A percentile compares a stretch with the other conserved stretches of the same genome.
Evolutionary conservation across 208 protist genomes (phyloP).

Genomic region (Leishmania arabica): DNA sequence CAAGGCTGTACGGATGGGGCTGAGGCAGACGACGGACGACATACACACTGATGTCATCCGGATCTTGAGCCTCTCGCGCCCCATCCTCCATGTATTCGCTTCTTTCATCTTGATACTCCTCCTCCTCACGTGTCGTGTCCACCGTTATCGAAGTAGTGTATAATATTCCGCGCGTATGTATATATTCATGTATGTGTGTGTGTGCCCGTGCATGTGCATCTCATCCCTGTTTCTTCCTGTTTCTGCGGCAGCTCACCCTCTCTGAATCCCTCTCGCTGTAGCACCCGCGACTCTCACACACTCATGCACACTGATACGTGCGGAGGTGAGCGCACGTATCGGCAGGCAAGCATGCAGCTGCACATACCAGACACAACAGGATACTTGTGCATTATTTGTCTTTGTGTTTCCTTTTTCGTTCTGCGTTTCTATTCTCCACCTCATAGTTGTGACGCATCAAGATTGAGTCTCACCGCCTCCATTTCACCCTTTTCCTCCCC

Average conservation of each 20-base stretch:
- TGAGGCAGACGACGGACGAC: neutral
- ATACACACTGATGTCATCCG: conserved; percentile 1
- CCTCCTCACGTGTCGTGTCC: neutral
- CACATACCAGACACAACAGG: neutral
- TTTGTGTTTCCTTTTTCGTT: neutral
- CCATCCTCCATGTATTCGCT: neutral
- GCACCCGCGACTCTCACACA: neutral
- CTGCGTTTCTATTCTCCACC: neutral
- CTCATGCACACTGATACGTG: neutral
- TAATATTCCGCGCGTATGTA: neutral
- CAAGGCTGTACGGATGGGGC: neutral
- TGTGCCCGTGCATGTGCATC: neutral
- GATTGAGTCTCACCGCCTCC: neutral
- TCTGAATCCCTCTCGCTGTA: neutral
- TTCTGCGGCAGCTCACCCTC: neutral
- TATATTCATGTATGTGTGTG: neutral
- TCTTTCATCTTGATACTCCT: neutral
- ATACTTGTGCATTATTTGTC: neutral
- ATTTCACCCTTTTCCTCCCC: neutral
- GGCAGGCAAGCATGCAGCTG: neutral
- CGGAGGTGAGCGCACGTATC: neutral
- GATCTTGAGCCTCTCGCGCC: neutral
- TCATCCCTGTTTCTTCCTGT: neutral
- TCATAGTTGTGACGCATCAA: neutral
- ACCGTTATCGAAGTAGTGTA: neutral